phyloP scores from a whole-genome alignment of 352 stramenopile species.

The Saprolegnia parasitica region DNA sequence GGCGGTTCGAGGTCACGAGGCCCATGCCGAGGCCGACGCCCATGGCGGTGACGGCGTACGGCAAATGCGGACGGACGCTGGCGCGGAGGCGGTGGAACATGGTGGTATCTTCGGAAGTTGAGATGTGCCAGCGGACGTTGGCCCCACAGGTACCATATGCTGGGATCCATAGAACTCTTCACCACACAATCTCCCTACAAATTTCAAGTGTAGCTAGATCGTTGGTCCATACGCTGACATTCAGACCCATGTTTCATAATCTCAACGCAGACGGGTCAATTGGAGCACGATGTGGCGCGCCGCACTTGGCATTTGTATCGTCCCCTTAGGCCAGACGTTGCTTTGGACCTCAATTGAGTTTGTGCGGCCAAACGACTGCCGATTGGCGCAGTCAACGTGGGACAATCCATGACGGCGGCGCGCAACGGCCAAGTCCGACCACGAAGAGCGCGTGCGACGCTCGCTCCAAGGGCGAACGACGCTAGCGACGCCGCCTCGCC shows the following conservation, averaged over 20 bases:
- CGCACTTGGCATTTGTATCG: neutral
- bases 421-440: too few relatives aligned
- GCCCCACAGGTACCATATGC: constrained; percentile 1
- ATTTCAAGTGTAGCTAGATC: constrained; percentile 8
- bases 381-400: too few relatives aligned
- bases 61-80: constrained; percentile 17
- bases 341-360: neutral
- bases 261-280: neutral
- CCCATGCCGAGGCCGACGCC: constrained; percentile 28
- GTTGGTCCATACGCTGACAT: constrained; percentile 4
- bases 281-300: neutral
- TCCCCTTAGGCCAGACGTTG: neutral
- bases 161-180: constrained; percentile 3
- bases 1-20: constrained; percentile 12
- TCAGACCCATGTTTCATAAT: constrained; percentile 19
- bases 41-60: constrained; percentile 20
- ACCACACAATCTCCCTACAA: constrained; percentile 27
- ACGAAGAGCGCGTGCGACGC: too few relatives aligned
- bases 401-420: too few relatives aligned
- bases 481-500: too few relatives aligned
- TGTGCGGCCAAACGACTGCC: neutral
- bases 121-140: constrained; percentile 4
- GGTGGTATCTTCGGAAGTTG: constrained; percentile 10
- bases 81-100: constrained; percentile 28
- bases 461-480: too few relatives aligned